Evolutionary conservation across 169 alveolate genomes (phyloP).

Genomic region (Theileria equi): DNA sequence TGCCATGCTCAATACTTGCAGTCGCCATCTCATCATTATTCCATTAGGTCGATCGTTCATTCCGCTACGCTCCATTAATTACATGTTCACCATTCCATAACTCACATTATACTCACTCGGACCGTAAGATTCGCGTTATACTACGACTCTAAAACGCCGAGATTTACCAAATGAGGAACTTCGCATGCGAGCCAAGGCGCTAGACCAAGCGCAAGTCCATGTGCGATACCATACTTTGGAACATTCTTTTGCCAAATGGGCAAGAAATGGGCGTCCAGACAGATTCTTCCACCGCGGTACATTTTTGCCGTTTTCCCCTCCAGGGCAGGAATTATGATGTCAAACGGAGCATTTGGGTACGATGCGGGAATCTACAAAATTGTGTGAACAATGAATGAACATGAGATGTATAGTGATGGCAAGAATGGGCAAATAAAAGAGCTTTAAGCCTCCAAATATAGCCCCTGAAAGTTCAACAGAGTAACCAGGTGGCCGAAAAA

Average conservation of each 20-base stretch:
- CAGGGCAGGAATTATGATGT: constrained; percentile 89
- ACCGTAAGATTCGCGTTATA: too few species aligned
- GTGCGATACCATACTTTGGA: constrained; percentile 95
- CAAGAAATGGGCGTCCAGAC: constrained; percentile 93
- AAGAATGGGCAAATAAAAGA: background rate
- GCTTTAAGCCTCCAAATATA: too few species aligned
- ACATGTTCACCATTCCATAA: too few species aligned
- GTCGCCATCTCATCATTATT: too few species aligned
- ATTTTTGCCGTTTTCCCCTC: constrained; percentile 96
- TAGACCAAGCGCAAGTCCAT: constrained; percentile 90
- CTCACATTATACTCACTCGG: too few species aligned
- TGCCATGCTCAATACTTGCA: too few species aligned
- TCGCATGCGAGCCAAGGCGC: constrained; percentile 99
- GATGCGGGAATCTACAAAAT: constrained; percentile 89
- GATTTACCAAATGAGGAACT: constrained; percentile 81
- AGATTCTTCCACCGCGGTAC: constrained; percentile 98
- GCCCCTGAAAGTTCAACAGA: too few species aligned
- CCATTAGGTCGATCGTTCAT: too few species aligned
- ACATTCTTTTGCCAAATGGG: constrained; percentile 92
- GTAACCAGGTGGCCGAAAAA: too few species aligned
- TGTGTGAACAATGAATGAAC: background rate
- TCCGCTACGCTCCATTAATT: too few species aligned
- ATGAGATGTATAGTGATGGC: background rate
- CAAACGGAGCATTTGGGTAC: constrained; percentile 94
- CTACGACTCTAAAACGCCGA: constrained; percentile 51